Evolutionary conservation across 2,329 filamentous ascomycete genomes (phyloP), one percentile per base, ranked within the genome.

Genomic region (Cryphonectria naterciae): DNA sequence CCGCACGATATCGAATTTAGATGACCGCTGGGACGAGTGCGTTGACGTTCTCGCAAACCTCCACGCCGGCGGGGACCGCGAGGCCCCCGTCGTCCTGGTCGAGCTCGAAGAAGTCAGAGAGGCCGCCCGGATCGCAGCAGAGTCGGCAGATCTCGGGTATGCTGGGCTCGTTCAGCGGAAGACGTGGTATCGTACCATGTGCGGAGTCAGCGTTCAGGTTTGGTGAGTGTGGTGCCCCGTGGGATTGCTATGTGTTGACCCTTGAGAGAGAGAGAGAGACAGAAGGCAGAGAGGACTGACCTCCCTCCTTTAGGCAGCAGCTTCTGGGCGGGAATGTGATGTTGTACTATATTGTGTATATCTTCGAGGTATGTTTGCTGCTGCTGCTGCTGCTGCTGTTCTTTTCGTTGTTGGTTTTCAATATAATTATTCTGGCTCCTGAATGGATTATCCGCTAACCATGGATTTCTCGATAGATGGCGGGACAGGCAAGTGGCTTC

Each of bases 21-120:
- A 91, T 75, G 91, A 91, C 73, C 85, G 88, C 0, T 91, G 90
- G 84, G 89, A 92, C 39, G 87, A 93, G 76, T 88, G 88, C 0
- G 82, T 89, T 58, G 76, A 83, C 32, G 86, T 88, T 58, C 83
- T 92, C 25, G 89, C 88, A 0, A 77, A 82, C 32, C 81, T 92
- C 1, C 90, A 92, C 74, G 89, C 86, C 5, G 78, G 80, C 0
- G 89, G 89, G 3, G 84, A 91, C 70, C 72, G 82, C 2, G 84
- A 86, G 68, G 83, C 90, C 71, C 85, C 88, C 17, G 86, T 86
- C 25, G 71, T 73, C 22, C 66, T 69, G 62, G 66, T 69, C 19
- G 71, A 73, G 39, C 69, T 73, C 17, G 71, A 73, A 4, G 71
- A 73, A 65, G 71, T 73, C 66, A 71, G 60, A 6, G 82, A 84